Evolutionary conservation across 768 basidiomycete genomes (phyloP), one percentile per base, ranked within the genome.

Genomic region (Mycena belliarum): DNA sequence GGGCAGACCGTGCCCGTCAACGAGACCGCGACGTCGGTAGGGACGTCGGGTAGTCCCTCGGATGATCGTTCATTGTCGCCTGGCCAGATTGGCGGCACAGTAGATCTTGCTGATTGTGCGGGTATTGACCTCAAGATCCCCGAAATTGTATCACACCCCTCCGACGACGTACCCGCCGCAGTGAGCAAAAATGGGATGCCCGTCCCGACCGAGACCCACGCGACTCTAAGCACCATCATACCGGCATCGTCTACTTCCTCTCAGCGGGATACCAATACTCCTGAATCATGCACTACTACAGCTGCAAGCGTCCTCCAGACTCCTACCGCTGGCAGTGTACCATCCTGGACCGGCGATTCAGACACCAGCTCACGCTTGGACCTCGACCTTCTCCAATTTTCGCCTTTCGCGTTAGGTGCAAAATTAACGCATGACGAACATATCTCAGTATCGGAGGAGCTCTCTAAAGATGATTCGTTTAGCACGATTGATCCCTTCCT

Each of bases 361-460:
- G 33, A 46, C 23, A 42, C 33, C 9, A 14, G 25, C 35, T 42
- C 48, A 4, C 55, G 55, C 37, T 46, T 59, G 4, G 54, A 59
- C 16, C 29, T 52, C 33, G 47, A 52, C 41, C 51, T 63, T 23
- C 43, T 57, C 21, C 57, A 55, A n/a, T 59, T 63, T 29, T 55
- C 61, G 15, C 52, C 61, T 8, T 49, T 63, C 50, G 52, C 54
- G 15, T 23, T 45, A 21, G 11, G 21, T 20, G 32, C 45, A 14
- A 35, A 48, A 32, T 33, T 52, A 25, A 32, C 12, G 1, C 32
- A 42, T 28, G 46, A 49, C 40, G 20, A n/a, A 16, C 5, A n/a
- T 6, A 41, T 29, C 8, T 28, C 50, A 21, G 14, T 37, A 16
- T 24, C 28, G 7, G n/a, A 7, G 8, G 42, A 55, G 43, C 25